phyloP scores from a whole-genome alignment of 176 grass and related monocot species.

The Cenchrus americanus region DNA sequence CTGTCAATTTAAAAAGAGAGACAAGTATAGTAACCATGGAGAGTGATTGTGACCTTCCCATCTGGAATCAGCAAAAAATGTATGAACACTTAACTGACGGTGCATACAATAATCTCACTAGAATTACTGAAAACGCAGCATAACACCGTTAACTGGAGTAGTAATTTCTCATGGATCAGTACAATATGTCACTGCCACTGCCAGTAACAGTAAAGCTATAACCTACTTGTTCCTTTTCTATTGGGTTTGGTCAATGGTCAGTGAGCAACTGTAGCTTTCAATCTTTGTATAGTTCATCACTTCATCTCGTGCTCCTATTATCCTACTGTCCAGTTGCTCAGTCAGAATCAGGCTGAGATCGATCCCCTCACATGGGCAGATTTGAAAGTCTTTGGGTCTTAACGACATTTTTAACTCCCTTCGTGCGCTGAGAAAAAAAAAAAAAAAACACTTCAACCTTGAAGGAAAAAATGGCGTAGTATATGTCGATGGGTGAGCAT shows the following conservation, averaged over 20 bases:
- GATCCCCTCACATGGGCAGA: background rate
- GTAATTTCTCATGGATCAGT: background rate
- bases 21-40: background rate
- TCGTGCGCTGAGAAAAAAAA: background rate
- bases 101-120: background rate
- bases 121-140: background rate
- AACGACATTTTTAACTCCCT: background rate
- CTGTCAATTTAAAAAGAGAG: background rate
- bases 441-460: background rate
- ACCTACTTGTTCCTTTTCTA: conserved; percentile 2
- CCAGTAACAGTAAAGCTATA: background rate
- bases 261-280: background rate
- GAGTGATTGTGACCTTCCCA: background rate
- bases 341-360: background rate
- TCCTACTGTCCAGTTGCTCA: conserved; percentile 17
- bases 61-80: background rate
- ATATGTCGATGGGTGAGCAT: background rate
- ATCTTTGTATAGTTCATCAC: conserved; percentile 4
- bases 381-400: background rate
- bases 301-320: background rate
- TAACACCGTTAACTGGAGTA: background rate
- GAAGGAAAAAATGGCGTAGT: background rate
- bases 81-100: background rate
- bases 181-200: conserved; percentile 18
- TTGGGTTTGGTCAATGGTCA: background rate